phyloP scores from a whole-genome alignment of 305 asterid species.

The Solanum hybrid region DNA sequence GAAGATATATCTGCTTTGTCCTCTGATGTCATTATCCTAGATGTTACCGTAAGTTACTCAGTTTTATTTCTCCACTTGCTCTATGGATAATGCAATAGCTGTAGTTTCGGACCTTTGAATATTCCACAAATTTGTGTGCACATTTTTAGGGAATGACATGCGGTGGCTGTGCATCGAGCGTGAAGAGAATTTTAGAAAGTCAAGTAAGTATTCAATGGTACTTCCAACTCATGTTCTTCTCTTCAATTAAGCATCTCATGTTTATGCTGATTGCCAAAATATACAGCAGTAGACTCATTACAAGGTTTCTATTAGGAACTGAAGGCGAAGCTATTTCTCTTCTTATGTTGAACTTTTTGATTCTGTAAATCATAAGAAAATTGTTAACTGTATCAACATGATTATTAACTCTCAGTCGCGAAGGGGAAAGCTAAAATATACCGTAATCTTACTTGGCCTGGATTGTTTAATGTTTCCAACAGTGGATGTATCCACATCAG shows the following conservation, averaged over 20 bases:
- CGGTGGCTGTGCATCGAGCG: slow-evolving; percentile 65
- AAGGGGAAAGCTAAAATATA: neutral
- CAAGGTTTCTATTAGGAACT: neutral
- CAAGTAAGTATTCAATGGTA: slow-evolving; percentile 50
- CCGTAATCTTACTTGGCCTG: neutral
- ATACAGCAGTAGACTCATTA: neutral
- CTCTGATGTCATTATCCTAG: slow-evolving; percentile 82
- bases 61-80: neutral
- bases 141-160: slow-evolving; percentile 44
- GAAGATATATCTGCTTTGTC: slow-evolving; percentile 51
- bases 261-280: neutral
- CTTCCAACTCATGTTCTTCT: neutral
- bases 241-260: neutral
- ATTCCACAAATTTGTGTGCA: neutral
- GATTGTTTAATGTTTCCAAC: neutral
- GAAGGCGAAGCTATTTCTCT: neutral
- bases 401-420: neutral
- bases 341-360: neutral
- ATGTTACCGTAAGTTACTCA: slow-evolving; percentile 63
- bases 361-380: neutral
- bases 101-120: neutral
- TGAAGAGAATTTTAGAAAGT: slow-evolving; percentile 86
- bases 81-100: neutral
- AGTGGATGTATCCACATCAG: neutral
- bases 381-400: neutral